phyloP scores from a whole-genome alignment of 768 basidiomycete species.

The Trametes sanguinea region DNA sequence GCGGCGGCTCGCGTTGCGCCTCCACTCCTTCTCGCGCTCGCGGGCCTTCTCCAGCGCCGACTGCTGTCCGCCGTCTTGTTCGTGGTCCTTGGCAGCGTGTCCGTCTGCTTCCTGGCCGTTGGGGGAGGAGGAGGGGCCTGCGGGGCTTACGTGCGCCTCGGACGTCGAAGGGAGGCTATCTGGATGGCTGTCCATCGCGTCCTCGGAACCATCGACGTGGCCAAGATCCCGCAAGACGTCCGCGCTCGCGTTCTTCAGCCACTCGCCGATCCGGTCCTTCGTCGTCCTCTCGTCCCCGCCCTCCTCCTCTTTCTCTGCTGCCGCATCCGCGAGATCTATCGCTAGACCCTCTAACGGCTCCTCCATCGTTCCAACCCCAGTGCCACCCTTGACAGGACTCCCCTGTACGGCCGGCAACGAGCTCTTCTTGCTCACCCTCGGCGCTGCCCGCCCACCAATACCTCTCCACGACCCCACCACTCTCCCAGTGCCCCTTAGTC shows the following conservation, averaged over 20 bases:
- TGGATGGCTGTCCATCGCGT: background rate
- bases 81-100: too few species aligned
- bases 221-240: conserved; percentile 17
- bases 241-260: conserved; percentile 16
- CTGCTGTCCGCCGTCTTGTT: conserved; percentile 11
- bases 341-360: background rate
- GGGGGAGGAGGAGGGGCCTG: background rate
- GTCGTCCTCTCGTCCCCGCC: conserved; percentile 2
- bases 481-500: background rate
- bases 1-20: conserved; percentile 47
- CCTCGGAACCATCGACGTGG: background rate
- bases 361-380: background rate
- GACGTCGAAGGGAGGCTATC: background rate
- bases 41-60: conserved; percentile 1
- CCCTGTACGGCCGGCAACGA: conserved; percentile 46
- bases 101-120: too few species aligned
- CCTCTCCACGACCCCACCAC: conserved; percentile 1
- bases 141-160: background rate
- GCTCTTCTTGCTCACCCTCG: conserved; percentile 46
- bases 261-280: conserved; percentile 15
- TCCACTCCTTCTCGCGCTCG: conserved; percentile 28
- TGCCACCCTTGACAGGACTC: conserved; percentile 46
- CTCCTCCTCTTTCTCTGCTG: background rate
- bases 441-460: conserved; percentile 26
- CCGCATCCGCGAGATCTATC: background rate